These are phyloP conservation scores for Ceratobasidium sp. DNA, from an alignment of 1,284 basidiomycete species.

Conservation along the genomic window DNA sequence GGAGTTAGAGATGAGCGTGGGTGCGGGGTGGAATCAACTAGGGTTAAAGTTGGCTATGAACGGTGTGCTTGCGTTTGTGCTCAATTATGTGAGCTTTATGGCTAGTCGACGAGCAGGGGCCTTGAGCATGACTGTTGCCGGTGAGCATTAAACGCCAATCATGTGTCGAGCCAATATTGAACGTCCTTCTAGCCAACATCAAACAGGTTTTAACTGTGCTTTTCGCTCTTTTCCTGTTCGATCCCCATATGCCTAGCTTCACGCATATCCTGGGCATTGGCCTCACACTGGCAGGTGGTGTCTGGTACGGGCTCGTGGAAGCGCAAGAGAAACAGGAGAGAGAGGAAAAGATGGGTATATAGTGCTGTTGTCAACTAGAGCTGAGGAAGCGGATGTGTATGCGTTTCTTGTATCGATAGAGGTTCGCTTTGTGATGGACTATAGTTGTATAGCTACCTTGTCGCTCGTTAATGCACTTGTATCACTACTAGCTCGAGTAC, in stretches of 20 bases:
- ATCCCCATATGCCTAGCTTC: constrained; percentile 69
- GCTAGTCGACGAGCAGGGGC: constrained; percentile 90
- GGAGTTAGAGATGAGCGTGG: constrained; percentile 40
- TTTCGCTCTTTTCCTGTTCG: constrained; percentile 82
- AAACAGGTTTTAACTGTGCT: constrained; percentile 95
- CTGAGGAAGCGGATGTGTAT: not conserved
- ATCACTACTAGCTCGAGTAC: not conserved
- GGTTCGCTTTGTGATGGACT: not conserved
- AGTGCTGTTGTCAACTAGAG: not conserved
- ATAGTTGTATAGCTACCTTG: not conserved
- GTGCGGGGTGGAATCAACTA: constrained; percentile 57
- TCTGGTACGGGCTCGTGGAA: constrained; percentile 81
- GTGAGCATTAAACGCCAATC: constrained; percentile 58
- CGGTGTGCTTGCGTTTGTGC: constrained; percentile 83
- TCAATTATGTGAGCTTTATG: constrained; percentile 92
- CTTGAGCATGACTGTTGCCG: constrained; percentile 86
- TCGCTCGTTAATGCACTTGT: constrained; percentile 1
- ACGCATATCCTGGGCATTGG: constrained; percentile 80
- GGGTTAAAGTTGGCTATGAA: constrained; percentile 72
- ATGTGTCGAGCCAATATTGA: not conserved
- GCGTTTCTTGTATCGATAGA: constrained; percentile 2
- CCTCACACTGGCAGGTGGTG: constrained; percentile 84
- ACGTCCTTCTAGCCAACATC: constrained; percentile 67
- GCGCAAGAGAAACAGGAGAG: constrained; percentile 56
- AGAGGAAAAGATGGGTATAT: constrained; percentile 2